A percentile compares a stretch with the other conserved stretches of the same genome.
Evolutionary conservation across 768 basidiomycete genomes (phyloP).

Genomic region (Cystofilobasidium macerans): DNA sequence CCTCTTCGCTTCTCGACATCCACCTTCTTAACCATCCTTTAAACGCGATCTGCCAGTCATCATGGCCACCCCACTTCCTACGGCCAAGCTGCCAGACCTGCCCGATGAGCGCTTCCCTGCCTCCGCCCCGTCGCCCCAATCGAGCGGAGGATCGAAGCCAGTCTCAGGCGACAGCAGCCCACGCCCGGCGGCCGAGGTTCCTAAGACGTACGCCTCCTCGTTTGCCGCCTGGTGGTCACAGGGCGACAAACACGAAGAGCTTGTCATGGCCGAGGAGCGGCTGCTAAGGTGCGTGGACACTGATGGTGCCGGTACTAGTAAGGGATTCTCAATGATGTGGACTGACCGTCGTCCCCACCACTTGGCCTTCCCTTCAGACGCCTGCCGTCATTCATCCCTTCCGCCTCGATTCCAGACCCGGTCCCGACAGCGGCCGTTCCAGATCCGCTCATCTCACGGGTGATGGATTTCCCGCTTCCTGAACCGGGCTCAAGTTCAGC

Average conservation of each 20-base stretch:
- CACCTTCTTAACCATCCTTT: no score
- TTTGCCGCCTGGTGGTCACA: conserved; percentile 18
- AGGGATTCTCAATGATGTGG: background rate
- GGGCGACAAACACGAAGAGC: conserved; percentile 17
- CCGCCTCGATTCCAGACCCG: conserved; percentile 4
- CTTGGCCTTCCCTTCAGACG: conserved; percentile 7
- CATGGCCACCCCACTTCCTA: background rate
- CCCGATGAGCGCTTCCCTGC: conserved; percentile 14
- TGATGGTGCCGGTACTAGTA: background rate
- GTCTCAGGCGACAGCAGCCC: no score
- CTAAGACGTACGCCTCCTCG: background rate
- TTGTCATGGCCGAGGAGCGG: conserved; percentile 15
- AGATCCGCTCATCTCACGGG: conserved; percentile 13
- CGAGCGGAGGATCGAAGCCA: background rate
- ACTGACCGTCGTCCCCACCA: background rate
- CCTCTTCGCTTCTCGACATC: no score
- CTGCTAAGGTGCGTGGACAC: conserved; percentile 18
- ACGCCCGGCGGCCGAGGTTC: no score
- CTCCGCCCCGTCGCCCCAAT: background rate
- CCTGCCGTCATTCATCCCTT: conserved; percentile 12
- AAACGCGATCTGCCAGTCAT: no score
- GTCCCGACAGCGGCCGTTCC: background rate
- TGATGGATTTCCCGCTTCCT: background rate
- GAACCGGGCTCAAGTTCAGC: background rate
- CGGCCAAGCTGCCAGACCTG: conserved; percentile 6